Evolutionary conservation across 441 rosid genomes (phyloP), one percentile per base, ranked within the genome.

Genomic region (Mallotus japonicus): DNA sequence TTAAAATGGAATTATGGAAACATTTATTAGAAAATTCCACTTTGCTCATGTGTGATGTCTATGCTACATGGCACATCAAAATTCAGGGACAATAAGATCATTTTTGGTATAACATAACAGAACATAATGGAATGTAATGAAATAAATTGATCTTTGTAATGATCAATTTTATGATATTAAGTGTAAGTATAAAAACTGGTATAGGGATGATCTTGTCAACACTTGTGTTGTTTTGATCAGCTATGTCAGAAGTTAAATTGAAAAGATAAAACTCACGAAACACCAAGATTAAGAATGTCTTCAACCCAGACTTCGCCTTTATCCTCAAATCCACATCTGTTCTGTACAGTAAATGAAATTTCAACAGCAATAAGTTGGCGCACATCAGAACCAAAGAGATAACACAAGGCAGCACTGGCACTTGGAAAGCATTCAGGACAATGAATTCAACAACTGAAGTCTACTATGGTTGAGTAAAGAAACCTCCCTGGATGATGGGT

Each of bases 251-350:
- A 20, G 51, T 0, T 37, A 78, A 78, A 63, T 67, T 32, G 32
- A 75, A 24, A 80, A 28, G 67, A 83, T 4, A n/a, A 42, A 67
- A 91, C 98, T 89, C 85, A 94, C 97, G 86, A 88, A 80, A 94
- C 86, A 56, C 99, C 97, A 56, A 90, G 96, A 80, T 95, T 89
- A 74, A 95, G 99, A 87, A 91, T 92, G 85, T 91, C 91, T 81
- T 92, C 81, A 72, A 92, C 98, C 97, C 95, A 92, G 75, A 94
- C 87, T 77, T 94, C 97, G 24, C 93, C 98, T 79, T 82, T 91
- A 77, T 81, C 88, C 84, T 91, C 95, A 37, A 92, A 95, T 67
- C 98, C 97, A 70, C 99, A 95, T 85, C 93, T 89, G 81, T 92
- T 92, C 99, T 95, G 92, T 83, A 79, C 58, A 78, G 60, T 60